Conservation (phyloP, 116 monocot species). For the Papilionanthe hybrid region DNA sequence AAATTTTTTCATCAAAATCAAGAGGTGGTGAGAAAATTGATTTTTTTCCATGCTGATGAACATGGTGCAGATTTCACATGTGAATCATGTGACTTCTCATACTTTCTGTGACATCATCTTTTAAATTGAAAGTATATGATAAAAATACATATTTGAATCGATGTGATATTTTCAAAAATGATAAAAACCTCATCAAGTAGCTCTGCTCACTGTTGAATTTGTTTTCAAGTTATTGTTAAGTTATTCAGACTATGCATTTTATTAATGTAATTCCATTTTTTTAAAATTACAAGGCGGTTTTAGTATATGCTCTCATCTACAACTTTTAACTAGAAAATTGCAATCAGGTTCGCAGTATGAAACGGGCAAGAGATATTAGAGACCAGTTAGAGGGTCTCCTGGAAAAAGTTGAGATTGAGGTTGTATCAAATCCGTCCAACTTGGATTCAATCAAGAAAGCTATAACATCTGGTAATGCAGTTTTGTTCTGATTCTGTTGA, state of each 20-base stretch:
- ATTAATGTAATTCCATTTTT: not conserved
- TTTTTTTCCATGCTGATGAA: no score
- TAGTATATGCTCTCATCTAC: not conserved
- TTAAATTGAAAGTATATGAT: not conserved
- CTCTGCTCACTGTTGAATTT: not conserved
- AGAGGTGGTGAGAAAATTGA: no score
- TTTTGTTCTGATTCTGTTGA: not conserved
- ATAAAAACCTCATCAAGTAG: no score
- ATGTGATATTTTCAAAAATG: no score
- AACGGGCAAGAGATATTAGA: slow-evolving; percentile 84
- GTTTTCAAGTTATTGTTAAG: not conserved
- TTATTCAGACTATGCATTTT: not conserved
- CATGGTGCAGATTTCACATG: no score
- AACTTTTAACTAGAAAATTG: not conserved
- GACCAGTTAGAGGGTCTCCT: slow-evolving; percentile 93
- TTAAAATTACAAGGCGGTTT: not conserved
- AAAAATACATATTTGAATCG: no score
- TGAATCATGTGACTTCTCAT: no score
- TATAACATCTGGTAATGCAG: slow-evolving; percentile 76
- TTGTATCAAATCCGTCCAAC: slow-evolving; percentile 52
- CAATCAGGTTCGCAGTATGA: slow-evolving; percentile 87
- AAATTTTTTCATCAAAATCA: no score
- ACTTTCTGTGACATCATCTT: not conserved
- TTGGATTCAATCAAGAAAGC: slow-evolving; percentile 83
- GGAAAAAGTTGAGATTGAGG: slow-evolving; percentile 94